A percentile compares a stretch with the other conserved stretches of the same genome.
These are phyloP conservation scores for Monilinia aucupariae DNA, from an alignment of 2,329 filamentous ascomycete genomes.

Conservation along the genomic window DNA sequence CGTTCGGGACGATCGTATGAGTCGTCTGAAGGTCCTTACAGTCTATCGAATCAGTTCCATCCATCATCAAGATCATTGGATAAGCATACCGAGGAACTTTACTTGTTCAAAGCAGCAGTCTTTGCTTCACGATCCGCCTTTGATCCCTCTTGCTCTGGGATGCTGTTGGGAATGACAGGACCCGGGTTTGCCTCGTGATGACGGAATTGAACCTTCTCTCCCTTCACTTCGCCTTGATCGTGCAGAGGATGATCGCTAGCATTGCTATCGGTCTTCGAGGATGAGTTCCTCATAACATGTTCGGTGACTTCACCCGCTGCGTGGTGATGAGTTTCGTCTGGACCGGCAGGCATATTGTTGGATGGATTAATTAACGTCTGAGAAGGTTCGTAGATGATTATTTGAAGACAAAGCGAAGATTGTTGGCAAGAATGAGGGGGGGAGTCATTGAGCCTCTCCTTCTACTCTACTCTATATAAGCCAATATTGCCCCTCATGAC, in stretches of 20 bases:
- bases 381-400: not conserved
- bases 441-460: slow-evolving; percentile 1
- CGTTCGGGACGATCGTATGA: not conserved
- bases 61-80: not conserved
- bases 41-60: slow-evolving; percentile 3
- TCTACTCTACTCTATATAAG: slow-evolving; percentile 15
- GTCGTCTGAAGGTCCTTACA: not conserved
- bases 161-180: slow-evolving; percentile 49
- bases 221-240: slow-evolving; percentile 38
- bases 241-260: slow-evolving; percentile 38
- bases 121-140: slow-evolving; percentile 61
- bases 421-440: not conserved
- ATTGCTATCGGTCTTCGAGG: slow-evolving; percentile 36
- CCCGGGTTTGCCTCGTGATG: slow-evolving; percentile 53
- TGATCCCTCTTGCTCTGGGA: slow-evolving; percentile 53
- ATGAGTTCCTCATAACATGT: slow-evolving; percentile 36
- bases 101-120: slow-evolving; percentile 20
- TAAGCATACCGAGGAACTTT: slow-evolving; percentile 25
- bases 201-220: slow-evolving; percentile 45
- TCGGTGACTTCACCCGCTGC: slow-evolving; percentile 34
- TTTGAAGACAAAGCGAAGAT: not conserved
- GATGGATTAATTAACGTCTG: slow-evolving; percentile 5
- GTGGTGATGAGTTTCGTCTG: slow-evolving; percentile 37
- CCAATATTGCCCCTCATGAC: slow-evolving; percentile 14
- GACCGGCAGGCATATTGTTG: slow-evolving; percentile 37